Conservation (phyloP, 768 basidiomycete species). For the Tylopilus plumbeoviolaceoides region DNA sequence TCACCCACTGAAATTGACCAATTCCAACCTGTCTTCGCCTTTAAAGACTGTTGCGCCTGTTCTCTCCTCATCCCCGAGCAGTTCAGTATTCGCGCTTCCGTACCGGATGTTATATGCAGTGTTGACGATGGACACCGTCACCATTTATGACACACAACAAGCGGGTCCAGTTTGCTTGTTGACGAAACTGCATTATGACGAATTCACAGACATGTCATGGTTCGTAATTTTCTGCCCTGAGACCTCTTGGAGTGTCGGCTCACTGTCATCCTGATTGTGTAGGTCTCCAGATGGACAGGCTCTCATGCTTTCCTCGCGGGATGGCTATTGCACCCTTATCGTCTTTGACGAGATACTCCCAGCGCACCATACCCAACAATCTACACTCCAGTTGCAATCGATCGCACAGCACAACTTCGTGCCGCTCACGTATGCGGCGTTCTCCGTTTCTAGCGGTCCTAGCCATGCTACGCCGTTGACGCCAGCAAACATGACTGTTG, state of each 20-base stretch:
- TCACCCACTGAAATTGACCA: conserved; percentile 12
- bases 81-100: conserved; percentile 81
- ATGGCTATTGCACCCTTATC: conserved; percentile 95
- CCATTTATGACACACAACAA: conserved; percentile 97
- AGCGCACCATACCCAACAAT: conserved; percentile 85
- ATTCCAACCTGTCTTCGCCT: conserved; percentile 9
- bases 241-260: neutral
- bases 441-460: conserved; percentile 4
- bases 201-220: conserved; percentile 97
- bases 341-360: conserved; percentile 93
- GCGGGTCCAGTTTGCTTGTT: conserved; percentile 86
- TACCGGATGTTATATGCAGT: conserved; percentile 96
- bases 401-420: conserved; percentile 84
- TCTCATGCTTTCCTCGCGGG: conserved; percentile 85
- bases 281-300: conserved; percentile 98
- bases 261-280: conserved; percentile 2
- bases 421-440: conserved; percentile 42
- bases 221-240: conserved; percentile 38
- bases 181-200: conserved; percentile 93
- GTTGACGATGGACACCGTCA: conserved; percentile 92
- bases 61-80: conserved; percentile 44
- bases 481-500: conserved; percentile 34
- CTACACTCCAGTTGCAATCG: conserved; percentile 83
- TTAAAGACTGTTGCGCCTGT: conserved; percentile 20
- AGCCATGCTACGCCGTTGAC: conserved; percentile 19